Conservation (phyloP, 305 asterid species). For the Galium porrigens region DNA sequence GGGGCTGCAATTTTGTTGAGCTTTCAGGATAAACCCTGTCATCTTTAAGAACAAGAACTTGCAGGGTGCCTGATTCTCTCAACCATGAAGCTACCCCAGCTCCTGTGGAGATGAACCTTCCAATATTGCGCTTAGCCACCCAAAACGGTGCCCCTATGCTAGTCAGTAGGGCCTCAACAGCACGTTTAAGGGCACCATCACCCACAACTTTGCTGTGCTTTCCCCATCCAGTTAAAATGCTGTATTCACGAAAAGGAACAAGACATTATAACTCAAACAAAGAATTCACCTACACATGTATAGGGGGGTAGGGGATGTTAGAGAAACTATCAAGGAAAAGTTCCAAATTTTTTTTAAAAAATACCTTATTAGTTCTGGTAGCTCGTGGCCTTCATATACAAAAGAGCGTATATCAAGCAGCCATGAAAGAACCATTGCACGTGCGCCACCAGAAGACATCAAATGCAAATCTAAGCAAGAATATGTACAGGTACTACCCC, state of each 20-base stretch:
- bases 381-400: conserved; percentile 71
- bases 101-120: conserved; percentile 71
- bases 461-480: conserved; percentile 87
- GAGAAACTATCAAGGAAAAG: neutral
- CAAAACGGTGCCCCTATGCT: conserved; percentile 78
- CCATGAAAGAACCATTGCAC: conserved; percentile 95
- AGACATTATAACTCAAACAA: neutral
- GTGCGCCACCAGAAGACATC: conserved; percentile 92
- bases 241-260: conserved; percentile 19
- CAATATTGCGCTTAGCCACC: conserved; percentile 65
- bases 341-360: neutral
- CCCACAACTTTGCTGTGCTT: conserved; percentile 94
- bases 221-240: conserved; percentile 96
- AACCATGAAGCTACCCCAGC: conserved; percentile 69
- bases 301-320: too few species aligned
- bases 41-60: conserved; percentile 66
- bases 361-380: conserved; percentile 66
- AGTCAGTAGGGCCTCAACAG: conserved; percentile 55
- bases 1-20: conserved; percentile 13
- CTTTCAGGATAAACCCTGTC: conserved; percentile 31
- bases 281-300: too few species aligned
- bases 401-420: conserved; percentile 59
- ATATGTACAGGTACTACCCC: conserved; percentile 67
- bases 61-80: conserved; percentile 63
- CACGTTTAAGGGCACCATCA: conserved; percentile 62